Evolutionary conservation across 106 monocot species (phyloP).

Genomic region (Platanthera guangdongensis): DNA sequence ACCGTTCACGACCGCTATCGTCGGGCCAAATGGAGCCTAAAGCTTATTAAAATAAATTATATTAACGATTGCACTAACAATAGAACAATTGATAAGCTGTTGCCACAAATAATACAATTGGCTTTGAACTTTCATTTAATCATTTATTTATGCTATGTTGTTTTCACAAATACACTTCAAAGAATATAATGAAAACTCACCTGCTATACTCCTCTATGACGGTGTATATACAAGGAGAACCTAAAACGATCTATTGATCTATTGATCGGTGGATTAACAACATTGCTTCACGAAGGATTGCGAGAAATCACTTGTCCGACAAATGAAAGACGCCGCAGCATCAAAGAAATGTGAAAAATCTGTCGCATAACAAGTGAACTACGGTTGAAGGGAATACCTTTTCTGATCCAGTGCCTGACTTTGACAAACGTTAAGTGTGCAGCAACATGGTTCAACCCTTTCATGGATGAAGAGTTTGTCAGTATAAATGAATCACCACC

Average conservation of each 20-base stretch:
- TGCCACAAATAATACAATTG: not conserved
- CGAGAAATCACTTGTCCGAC: not conserved
- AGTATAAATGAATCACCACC: not conserved
- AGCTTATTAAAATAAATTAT: not conserved
- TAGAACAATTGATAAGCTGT: not conserved
- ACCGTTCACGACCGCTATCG: no score
- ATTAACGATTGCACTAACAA: not conserved
- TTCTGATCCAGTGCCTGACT: not conserved
- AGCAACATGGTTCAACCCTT: not conserved
- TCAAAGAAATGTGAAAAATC: not conserved
- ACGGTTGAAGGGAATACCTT: not conserved
- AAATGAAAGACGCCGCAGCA: not conserved
- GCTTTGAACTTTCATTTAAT: not conserved
- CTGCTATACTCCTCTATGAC: not conserved
- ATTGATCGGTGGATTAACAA: not conserved
- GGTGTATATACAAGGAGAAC: not conserved
- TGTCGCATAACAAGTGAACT: not conserved
- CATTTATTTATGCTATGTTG: not conserved
- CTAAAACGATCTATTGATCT: not conserved
- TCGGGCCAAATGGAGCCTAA: not conserved
- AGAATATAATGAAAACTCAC: not conserved
- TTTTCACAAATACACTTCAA: not conserved
- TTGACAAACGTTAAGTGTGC: not conserved
- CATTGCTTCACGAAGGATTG: not conserved
- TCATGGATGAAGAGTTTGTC: not conserved